phyloP scores from a whole-genome alignment of 2,329 filamentous ascomycete species.

The Colletotrichum limetticola region DNA sequence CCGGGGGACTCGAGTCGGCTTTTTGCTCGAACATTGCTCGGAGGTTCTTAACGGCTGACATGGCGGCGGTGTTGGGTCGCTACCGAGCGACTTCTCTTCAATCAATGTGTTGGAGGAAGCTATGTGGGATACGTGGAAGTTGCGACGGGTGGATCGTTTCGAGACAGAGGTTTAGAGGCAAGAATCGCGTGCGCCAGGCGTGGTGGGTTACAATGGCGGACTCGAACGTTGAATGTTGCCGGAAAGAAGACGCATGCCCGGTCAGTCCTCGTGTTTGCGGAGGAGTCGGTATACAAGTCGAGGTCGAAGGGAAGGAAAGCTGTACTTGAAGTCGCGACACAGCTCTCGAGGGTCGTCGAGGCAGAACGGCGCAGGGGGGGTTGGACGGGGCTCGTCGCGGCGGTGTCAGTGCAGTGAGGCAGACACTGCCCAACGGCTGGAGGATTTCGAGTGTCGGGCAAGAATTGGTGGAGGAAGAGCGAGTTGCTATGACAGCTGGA shows the following conservation, averaged over 20 bases:
- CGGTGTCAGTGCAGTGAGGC: conserved; percentile 12
- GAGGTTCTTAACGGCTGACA: conserved; percentile 79
- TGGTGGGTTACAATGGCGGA: conserved; percentile 3
- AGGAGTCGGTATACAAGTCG: background rate
- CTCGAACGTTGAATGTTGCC: conserved; percentile 6
- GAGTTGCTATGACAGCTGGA: conserved; percentile 30
- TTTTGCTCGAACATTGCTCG: conserved; percentile 85
- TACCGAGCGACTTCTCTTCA: conserved; percentile 5
- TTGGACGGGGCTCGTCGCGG: background rate
- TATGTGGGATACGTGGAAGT: conserved; percentile 5
- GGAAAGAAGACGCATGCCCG: conserved; percentile 25
- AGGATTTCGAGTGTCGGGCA: background rate
- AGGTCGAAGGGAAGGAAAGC: background rate
- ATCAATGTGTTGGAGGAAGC: conserved; percentile 12
- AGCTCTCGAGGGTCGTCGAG: conserved; percentile 16
- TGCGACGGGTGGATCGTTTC: conserved; percentile 11
- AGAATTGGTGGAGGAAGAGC: conserved; percentile 4
- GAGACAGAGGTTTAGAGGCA: conserved; percentile 4
- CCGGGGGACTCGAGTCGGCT: conserved; percentile 71
- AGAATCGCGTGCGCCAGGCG: background rate
- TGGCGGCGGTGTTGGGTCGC: conserved; percentile 51
- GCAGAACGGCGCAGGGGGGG: background rate
- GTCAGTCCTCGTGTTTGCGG: background rate
- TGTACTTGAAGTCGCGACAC: background rate
- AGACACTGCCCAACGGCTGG: conserved; percentile 1